Conservation (phyloP, 768 basidiomycete genomes). For the Mycena vitilis region DNA sequence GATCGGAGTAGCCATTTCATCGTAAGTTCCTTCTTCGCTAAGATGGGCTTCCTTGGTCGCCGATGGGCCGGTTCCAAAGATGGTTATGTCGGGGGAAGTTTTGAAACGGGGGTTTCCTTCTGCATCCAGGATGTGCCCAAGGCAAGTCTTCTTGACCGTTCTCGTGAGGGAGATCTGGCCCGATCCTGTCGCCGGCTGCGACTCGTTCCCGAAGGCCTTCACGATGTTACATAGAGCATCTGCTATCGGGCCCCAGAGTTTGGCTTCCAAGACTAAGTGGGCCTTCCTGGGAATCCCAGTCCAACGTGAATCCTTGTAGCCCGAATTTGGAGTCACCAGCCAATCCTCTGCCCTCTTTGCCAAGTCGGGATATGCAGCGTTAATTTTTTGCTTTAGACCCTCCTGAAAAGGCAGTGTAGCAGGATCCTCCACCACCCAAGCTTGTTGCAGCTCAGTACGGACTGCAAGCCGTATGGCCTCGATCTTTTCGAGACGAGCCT, state of each 20-base stretch:
- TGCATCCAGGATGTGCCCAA: too few relatives aligned
- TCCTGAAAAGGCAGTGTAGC: constrained; percentile 4
- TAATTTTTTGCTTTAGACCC: neutral
- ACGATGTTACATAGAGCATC: neutral
- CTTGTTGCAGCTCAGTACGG: neutral
- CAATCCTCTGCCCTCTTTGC: neutral
- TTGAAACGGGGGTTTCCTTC: constrained; percentile 2
- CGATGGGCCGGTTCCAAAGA: constrained; percentile 25
- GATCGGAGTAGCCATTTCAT: neutral
- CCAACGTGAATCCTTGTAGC: constrained; percentile 7
- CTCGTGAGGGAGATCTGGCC: too few relatives aligned
- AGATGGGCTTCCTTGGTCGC: neutral
- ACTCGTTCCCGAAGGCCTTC: neutral
- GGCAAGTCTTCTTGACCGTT: too few relatives aligned
- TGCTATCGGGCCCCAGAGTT: constrained; percentile 4
- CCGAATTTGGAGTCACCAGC: neutral
- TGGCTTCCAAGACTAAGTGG: neutral
- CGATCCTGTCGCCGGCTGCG: neutral
- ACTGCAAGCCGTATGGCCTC: neutral
- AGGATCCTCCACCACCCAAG: constrained; percentile 1
- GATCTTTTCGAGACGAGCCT: neutral
- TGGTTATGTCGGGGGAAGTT: constrained; percentile 18
- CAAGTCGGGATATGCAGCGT: constrained; percentile 2
- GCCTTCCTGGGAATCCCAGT: neutral
- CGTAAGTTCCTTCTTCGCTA: too few relatives aligned